Evolutionary conservation across 2,329 filamentous ascomycete genomes (phyloP).

Genomic region (Colletotrichum paranaense): DNA sequence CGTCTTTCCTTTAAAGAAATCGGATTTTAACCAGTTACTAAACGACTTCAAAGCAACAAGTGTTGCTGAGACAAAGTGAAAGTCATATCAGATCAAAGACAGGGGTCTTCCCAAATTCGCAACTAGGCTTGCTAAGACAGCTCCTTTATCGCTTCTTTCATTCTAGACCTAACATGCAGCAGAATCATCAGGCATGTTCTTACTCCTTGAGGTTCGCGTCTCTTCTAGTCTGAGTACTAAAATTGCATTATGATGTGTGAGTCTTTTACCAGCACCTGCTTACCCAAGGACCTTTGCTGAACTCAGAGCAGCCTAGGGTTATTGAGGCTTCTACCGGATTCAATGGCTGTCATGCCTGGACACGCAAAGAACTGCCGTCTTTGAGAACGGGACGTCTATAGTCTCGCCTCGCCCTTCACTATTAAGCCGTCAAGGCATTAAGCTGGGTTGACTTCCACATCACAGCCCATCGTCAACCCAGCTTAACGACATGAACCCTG

Average conservation of each 20-base stretch:
- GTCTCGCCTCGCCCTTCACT: no score
- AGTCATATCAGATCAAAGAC: not conserved
- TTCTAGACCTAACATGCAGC: not conserved
- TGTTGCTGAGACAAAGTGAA: slow-evolving; percentile 1
- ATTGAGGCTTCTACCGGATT: slow-evolving; percentile 5
- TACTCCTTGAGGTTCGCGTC: not conserved
- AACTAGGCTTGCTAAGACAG: not conserved
- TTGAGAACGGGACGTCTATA: not conserved
- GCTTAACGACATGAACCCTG: not conserved
- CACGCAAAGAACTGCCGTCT: not conserved
- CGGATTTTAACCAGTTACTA: not conserved
- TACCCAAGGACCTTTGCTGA: not conserved
- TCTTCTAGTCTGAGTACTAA: not conserved
- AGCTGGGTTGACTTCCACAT: not conserved
- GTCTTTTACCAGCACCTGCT: not conserved
- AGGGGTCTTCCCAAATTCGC: slow-evolving; percentile 4
- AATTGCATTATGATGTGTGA: not conserved
- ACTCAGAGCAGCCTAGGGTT: not conserved
- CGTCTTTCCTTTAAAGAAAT: not conserved
- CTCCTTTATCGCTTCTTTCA: not conserved
- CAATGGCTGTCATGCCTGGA: not conserved
- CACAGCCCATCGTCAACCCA: not conserved
- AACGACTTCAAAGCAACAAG: not conserved
- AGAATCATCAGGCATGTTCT: not conserved
- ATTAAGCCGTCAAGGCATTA: not conserved